These are phyloP conservation scores for Filosporella fistucella DNA, from an alignment of 495 filamentous ascomycete genomes.

Conservation along the genomic window DNA sequence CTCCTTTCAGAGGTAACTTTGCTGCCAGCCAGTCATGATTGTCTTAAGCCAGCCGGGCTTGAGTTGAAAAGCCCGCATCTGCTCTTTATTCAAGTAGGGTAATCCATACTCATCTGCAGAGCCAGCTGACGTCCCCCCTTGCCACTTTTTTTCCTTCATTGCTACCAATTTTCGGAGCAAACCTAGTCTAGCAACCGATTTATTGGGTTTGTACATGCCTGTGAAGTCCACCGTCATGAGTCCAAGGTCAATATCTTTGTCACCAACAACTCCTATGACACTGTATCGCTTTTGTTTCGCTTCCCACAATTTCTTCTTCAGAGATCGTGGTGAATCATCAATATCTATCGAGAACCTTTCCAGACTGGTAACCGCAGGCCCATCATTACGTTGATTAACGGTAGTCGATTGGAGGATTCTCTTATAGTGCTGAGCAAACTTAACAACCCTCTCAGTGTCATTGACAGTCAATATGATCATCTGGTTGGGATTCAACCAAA, in stretches of 20 bases:
- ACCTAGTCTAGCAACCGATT: background rate
- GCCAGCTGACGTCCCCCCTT: too few species aligned
- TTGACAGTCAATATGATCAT: constrained; percentile 75
- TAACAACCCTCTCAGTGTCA: constrained; percentile 52
- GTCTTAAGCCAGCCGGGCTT: too few species aligned
- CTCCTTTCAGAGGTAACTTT: too few species aligned
- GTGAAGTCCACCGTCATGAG: constrained; percentile 17
- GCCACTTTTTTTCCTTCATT: too few species aligned
- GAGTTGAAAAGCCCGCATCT: too few species aligned
- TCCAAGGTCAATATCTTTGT: constrained; percentile 35
- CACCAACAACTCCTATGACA: constrained; percentile 69
- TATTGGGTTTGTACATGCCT: constrained; percentile 12
- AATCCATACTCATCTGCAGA: too few species aligned
- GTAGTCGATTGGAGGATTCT: constrained; percentile 33
- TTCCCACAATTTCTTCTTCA: constrained; percentile 65
- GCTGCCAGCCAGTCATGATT: too few species aligned
- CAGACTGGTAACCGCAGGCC: constrained; percentile 23
- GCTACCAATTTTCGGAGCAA: background rate
- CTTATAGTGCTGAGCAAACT: constrained; percentile 47
- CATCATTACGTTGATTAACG: too few species aligned
- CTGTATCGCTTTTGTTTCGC: constrained; percentile 73
- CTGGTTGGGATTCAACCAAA: constrained; percentile 87
- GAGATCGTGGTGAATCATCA: constrained; percentile 56
- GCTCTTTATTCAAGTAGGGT: too few species aligned
- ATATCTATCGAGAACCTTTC: constrained; percentile 61